Evolutionary conservation across 2,329 filamentous ascomycete genomes (phyloP).

Genomic region (Atkinsonella texensis): DNA sequence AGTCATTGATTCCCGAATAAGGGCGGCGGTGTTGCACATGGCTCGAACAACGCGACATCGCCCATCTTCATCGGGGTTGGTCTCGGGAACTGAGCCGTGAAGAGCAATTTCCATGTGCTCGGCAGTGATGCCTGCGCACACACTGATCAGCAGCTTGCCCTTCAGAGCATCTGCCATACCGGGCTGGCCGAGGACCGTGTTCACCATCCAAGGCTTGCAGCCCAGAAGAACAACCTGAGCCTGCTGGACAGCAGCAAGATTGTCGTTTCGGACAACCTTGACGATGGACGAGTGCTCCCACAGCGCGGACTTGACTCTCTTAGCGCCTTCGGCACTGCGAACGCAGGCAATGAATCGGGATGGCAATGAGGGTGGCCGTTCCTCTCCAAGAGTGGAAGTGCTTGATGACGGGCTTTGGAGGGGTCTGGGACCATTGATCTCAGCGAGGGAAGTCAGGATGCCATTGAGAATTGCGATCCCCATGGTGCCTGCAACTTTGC

Average conservation of each 20-base stretch:
- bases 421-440: slow-evolving; percentile 33
- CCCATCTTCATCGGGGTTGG: slow-evolving; percentile 32
- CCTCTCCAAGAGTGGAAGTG: slow-evolving; percentile 31
- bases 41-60: slow-evolving; percentile 59
- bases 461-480: slow-evolving; percentile 75
- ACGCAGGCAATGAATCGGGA: slow-evolving; percentile 74
- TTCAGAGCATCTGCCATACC: slow-evolving; percentile 62
- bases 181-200: slow-evolving; percentile 51
- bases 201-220: slow-evolving; percentile 70
- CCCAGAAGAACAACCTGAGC: slow-evolving; percentile 65
- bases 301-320: slow-evolving; percentile 55
- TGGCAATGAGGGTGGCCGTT: slow-evolving; percentile 48
- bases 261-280: slow-evolving; percentile 58
- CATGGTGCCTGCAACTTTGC: slow-evolving; percentile 52
- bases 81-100: slow-evolving; percentile 40
- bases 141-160: slow-evolving; percentile 72
- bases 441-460: slow-evolving; percentile 58
- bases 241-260: slow-evolving; percentile 52
- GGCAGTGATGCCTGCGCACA: slow-evolving; percentile 65
- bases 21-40: slow-evolving; percentile 75
- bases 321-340: slow-evolving; percentile 54
- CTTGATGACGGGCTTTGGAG: slow-evolving; percentile 31
- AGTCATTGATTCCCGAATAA: slow-evolving; percentile 73
- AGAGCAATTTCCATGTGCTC: slow-evolving; percentile 55
- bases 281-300: slow-evolving; percentile 49